Conservation (phyloP, 371 early-diverging fungal species). For the Lichtheimia hyalospora region DNA sequence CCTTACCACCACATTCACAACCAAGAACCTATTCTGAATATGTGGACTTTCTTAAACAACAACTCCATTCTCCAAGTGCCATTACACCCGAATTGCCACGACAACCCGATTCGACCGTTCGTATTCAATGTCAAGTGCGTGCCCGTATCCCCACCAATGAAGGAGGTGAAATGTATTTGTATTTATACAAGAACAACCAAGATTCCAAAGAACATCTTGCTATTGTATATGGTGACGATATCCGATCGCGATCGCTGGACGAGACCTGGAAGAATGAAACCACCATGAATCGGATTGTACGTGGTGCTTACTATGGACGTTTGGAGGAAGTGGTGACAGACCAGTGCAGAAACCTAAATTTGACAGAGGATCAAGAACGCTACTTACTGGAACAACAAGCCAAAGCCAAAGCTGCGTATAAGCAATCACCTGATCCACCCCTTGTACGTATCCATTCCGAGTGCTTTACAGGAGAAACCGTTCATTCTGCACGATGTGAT, state of each 20-base stretch:
- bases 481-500: conserved; percentile 91
- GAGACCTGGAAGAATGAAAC: conserved; percentile 67
- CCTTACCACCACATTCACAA: conserved; percentile 10
- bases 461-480: conserved; percentile 96
- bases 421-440: conserved; percentile 46
- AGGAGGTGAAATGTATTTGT: conserved; percentile 82
- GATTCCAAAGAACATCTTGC: conserved; percentile 93
- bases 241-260: conserved; percentile 73
- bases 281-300: conserved; percentile 73
- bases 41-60: conserved; percentile 45
- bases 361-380: conserved; percentile 34
- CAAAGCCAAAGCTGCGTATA: conserved; percentile 32
- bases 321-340: conserved; percentile 51
- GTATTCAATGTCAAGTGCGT: conserved; percentile 71
- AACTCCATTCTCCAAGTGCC: conserved; percentile 45
- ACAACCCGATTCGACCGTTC: conserved; percentile 17
- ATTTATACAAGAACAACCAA: conserved; percentile 81
- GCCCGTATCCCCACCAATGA: conserved; percentile 87
- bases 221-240: conserved; percentile 85
- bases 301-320: conserved; percentile 76
- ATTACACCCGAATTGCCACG: conserved; percentile 38
- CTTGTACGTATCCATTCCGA: conserved; percentile 94
- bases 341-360: conserved; percentile 31
- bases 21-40: conserved; percentile 47
- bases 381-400: conserved; percentile 43